Evolutionary conservation across 495 filamentous ascomycete genomes (phyloP).

Genomic region (Bacidia gigantensis): DNA sequence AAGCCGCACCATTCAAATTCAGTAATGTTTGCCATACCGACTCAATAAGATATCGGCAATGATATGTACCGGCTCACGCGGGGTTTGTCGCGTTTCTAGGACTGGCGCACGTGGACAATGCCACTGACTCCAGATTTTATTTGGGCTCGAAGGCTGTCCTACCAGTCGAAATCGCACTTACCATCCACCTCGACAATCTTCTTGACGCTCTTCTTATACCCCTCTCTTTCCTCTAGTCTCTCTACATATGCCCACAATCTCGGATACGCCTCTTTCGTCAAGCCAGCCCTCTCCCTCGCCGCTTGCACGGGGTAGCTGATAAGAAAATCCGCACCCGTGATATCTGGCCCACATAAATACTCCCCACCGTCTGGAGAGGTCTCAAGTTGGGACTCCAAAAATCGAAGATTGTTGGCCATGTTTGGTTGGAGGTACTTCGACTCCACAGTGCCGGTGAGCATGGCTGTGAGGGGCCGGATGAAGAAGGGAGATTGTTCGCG

Average conservation of each 20-base stretch:
- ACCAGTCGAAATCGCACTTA: constrained; percentile 9
- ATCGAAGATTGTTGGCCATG: constrained; percentile 48
- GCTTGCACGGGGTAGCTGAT: constrained; percentile 60
- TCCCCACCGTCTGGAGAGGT: constrained; percentile 48
- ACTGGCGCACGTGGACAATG: too few relatives aligned
- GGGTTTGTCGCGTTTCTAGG: too few relatives aligned
- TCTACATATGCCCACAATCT: constrained; percentile 49
- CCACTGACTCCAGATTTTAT: too few relatives aligned
- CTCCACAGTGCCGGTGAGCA: constrained; percentile 50
- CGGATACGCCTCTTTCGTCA: constrained; percentile 44
- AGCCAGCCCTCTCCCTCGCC: constrained; percentile 26
- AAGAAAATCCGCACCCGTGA: constrained; percentile 72
- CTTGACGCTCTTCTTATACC: constrained; percentile 43
- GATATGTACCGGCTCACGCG: too few relatives aligned
- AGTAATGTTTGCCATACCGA: too few relatives aligned
- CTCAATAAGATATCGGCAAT: too few relatives aligned
- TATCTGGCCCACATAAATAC: constrained; percentile 55
- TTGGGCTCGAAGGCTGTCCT: too few relatives aligned
- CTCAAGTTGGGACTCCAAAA: constrained; percentile 57
- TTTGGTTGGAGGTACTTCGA: constrained; percentile 47
- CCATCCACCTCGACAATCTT: constrained; percentile 52
- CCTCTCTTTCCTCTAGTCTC: constrained; percentile 44
- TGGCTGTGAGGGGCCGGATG: constrained; percentile 58
- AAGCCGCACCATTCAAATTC: too few relatives aligned
- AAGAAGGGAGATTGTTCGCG: constrained; percentile 66